Evolutionary conservation across 2,329 filamentous ascomycete species (phyloP), one percentile per base, ranked within the genome.

Genomic region (Hortaea sp.): DNA sequence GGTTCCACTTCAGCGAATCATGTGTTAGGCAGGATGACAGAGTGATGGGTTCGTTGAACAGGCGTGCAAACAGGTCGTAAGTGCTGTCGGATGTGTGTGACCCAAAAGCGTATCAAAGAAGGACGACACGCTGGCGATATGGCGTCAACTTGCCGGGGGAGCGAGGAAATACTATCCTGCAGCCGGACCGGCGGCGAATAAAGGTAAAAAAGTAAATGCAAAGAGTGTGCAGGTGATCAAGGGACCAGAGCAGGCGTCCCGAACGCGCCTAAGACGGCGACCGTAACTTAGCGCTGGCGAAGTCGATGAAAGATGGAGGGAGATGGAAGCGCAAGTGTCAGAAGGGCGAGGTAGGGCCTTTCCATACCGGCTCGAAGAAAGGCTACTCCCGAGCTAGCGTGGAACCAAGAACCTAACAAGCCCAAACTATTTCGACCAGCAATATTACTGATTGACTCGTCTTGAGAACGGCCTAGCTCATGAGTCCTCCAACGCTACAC

Each of bases 81-180:
- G 20, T 20, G 20, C 20, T 20, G 20, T 20, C 20, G 10, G 37
- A 20, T 27, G 7, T 39, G 37, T 27, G 37, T 39, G 7, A 27
- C 7, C 10, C 37, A 7, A 39, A 7, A 27, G 20, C 7, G 37
- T 39, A 39, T 39, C 37, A 27, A 27, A 39, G 20, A 39, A 13
- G 37, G 10, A n/a, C 37, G 37, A 39, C 37, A 39, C 37, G 37
- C 37, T 5, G 31, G 42, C 11, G 31, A 43, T 43, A 43, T 43
- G 42, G 32, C 39, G 31, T 43, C 32, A 28, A 38, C 7, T 30
- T n/a, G 20, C 41, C 29, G 28, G 42, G 38, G 13, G 20, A 43
- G 20, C 35, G 2, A 32, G 31, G n/a, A 43, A 43, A 35, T 20
- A 20, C 20, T 20, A 20, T 20, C 20, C 20, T 20, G 20, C 20